Evolutionary conservation across 345 rosid genomes (phyloP).

Genomic region (Eutrema yunnanense): DNA sequence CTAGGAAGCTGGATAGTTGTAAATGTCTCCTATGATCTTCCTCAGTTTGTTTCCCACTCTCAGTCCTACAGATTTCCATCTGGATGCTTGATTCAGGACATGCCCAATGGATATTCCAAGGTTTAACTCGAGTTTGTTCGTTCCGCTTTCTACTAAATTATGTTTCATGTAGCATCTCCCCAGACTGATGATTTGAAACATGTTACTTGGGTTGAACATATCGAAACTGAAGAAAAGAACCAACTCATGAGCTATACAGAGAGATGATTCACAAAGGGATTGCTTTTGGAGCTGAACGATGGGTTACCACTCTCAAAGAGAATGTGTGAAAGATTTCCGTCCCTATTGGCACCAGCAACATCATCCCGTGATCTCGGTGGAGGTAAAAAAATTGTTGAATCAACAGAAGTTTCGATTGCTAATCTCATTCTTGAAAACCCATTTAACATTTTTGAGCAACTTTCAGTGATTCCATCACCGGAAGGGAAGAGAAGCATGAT

Average conservation of each 20-base stretch:
- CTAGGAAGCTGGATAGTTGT: constrained; percentile 87
- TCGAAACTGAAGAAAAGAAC: constrained; percentile 69
- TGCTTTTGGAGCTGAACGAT: constrained; percentile 88
- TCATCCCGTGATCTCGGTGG: constrained; percentile 75
- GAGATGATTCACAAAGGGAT: constrained; percentile 59
- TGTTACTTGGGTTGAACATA: constrained; percentile 95
- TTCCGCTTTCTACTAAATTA: not conserved
- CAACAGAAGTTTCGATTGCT: not conserved
- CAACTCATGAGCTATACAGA: constrained; percentile 51
- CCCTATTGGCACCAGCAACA: constrained; percentile 58
- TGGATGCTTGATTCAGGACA: constrained; percentile 95
- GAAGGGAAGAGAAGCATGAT: constrained; percentile 96
- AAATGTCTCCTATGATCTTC: constrained; percentile 77
- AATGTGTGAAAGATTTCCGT: constrained; percentile 78
- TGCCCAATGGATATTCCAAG: constrained; percentile 97
- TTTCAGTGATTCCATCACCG: constrained; percentile 65
- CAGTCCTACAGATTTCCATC: constrained; percentile 70
- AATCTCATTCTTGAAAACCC: not conserved
- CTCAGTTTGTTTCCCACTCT: constrained; percentile 59
- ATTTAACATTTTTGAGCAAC: not conserved
- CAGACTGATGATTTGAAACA: constrained; percentile 16
- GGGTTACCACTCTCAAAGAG: constrained; percentile 82
- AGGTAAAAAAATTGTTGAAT: constrained; percentile 36
- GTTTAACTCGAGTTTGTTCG: constrained; percentile 22
- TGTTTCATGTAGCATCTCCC: not conserved